A percentile compares a stretch with the other conserved stretches of the same genome.
Conservation (phyloP, 306 rosid species). For the Vigna radiata region DNA sequence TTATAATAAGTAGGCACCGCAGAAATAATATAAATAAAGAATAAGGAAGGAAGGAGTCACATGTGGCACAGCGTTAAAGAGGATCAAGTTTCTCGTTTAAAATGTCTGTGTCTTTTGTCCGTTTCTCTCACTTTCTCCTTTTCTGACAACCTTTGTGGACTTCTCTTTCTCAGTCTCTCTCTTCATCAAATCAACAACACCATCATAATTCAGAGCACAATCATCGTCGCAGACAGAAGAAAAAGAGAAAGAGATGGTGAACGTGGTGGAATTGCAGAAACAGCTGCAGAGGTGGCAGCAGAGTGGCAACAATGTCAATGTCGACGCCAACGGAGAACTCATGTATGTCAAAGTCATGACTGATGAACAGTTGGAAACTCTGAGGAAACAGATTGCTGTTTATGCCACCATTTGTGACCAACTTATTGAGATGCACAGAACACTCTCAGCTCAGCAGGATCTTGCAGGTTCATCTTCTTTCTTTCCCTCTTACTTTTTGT, state of each 20-base stretch:
- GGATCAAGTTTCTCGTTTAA: slow-evolving; percentile 10
- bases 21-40: not conserved
- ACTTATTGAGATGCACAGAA: slow-evolving; percentile 85
- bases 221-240: not conserved
- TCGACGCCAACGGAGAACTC: slow-evolving; percentile 49
- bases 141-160: slow-evolving; percentile 41
- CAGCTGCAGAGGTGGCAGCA: slow-evolving; percentile 51
- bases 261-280: slow-evolving; percentile 74
- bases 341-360: slow-evolving; percentile 93
- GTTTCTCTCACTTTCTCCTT: slow-evolving; percentile 47
- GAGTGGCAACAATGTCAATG: slow-evolving; percentile 33
- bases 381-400: slow-evolving; percentile 82
- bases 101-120: slow-evolving; percentile 44
- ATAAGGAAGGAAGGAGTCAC: slow-evolving; percentile 8
- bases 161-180: not conserved
- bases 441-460: slow-evolving; percentile 82
- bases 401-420: slow-evolving; percentile 85
- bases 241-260: slow-evolving; percentile 37
- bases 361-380: slow-evolving; percentile 91
- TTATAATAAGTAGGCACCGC: not conserved
- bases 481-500: not conserved
- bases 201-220: not conserved
- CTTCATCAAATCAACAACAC: not conserved
- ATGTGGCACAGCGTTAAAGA: slow-evolving; percentile 28
- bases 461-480: slow-evolving; percentile 64